Conservation (phyloP, 1,139 yeast species). For the Diutina mesorugosa region DNA sequence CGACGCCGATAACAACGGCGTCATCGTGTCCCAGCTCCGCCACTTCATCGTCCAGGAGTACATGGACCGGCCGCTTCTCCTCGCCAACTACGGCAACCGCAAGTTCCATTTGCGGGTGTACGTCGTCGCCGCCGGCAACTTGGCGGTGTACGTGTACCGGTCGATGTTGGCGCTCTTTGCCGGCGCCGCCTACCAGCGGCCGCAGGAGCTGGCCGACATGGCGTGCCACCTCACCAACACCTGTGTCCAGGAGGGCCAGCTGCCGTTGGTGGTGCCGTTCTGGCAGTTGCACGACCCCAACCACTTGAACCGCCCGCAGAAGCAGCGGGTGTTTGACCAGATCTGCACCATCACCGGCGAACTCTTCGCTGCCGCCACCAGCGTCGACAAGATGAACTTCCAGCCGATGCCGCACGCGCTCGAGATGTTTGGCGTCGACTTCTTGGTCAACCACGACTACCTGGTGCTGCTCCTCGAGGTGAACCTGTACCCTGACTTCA, state of each 20-base stretch:
- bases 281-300: slow-evolving; percentile 40
- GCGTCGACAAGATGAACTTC: slow-evolving; percentile 74
- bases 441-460: slow-evolving; percentile 47
- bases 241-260: slow-evolving; percentile 55
- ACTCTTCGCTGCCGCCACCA: slow-evolving; percentile 69
- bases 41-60: slow-evolving; percentile 87
- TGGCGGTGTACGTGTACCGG: slow-evolving; percentile 66
- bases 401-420: slow-evolving; percentile 77
- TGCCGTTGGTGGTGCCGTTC: slow-evolving; percentile 50
- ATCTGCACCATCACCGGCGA: slow-evolving; percentile 55
- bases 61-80: slow-evolving; percentile 49
- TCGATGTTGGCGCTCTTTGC: slow-evolving; percentile 78
- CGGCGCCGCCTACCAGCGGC: slow-evolving; percentile 31
- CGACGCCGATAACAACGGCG: slow-evolving; percentile 34
- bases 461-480: slow-evolving; percentile 64
- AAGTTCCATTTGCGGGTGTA: slow-evolving; percentile 87
- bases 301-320: slow-evolving; percentile 12
- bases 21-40: slow-evolving; percentile 76
- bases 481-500: slow-evolving; percentile 91
- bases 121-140: slow-evolving; percentile 63
- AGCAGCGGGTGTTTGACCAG: slow-evolving; percentile 32
- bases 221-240: slow-evolving; percentile 84
- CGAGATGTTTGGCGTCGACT: slow-evolving; percentile 84
- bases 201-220: slow-evolving; percentile 23
- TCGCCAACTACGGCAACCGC: slow-evolving; percentile 45